Percentiles rank a stretch among this genome's conserved stretches.
These are phyloP conservation scores for Lachancea quebecensis DNA, from an alignment of 805 yeast species.

Conservation along the genomic window DNA sequence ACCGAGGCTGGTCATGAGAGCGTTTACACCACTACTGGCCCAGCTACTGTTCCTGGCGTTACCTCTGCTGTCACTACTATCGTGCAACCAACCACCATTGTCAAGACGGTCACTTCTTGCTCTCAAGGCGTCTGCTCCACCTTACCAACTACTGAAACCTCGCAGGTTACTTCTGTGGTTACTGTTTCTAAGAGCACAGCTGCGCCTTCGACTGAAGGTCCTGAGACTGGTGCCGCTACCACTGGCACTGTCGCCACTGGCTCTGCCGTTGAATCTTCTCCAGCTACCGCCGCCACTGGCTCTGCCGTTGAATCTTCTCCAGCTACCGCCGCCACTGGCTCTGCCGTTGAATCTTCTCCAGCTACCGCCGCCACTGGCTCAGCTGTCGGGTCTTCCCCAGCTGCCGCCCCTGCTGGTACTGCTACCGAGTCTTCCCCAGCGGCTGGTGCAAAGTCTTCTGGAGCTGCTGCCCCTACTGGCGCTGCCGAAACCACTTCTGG, in stretches of 20 bases:
- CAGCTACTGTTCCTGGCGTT: neutral
- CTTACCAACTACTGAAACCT: neutral
- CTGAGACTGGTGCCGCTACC: neutral
- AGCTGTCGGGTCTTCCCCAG: neutral
- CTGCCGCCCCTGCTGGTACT: neutral
- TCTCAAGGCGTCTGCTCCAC: neutral
- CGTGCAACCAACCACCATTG: conserved; percentile 4
- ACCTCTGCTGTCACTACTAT: conserved; percentile 1
- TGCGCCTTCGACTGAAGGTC: neutral
- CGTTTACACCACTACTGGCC: neutral
- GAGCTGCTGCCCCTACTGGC: neutral
- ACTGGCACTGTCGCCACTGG: neutral
- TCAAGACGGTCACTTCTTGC: conserved; percentile 9
- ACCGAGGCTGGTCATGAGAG: neutral
- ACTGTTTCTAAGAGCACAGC: neutral
- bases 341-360: neutral
- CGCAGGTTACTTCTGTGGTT: neutral
- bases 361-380: neutral
- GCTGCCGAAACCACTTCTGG: neutral
- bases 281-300: neutral
- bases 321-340: neutral
- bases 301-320: neutral
- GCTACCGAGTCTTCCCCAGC: neutral
- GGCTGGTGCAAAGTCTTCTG: neutral
- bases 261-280: neutral